Evolutionary conservation across 139 green algal genomes (phyloP).

Genomic region (Edaphochlamys debaryana): DNA sequence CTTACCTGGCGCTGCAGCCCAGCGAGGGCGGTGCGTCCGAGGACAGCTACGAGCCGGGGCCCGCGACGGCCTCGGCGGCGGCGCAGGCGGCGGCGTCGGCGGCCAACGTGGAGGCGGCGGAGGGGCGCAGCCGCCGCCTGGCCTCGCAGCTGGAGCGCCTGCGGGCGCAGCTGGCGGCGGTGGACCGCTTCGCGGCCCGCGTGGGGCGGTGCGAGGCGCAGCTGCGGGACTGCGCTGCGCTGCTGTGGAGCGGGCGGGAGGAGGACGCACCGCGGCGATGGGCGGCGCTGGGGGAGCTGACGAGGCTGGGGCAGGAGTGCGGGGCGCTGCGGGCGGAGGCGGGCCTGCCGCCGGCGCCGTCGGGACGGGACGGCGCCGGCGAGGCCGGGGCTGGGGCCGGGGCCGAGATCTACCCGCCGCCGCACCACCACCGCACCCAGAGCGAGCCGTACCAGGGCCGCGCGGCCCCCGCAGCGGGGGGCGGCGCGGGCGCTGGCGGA

Average conservation of each 20-base stretch:
- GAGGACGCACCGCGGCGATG: slow-evolving; percentile 28
- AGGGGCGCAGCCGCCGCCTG: slow-evolving; percentile 25
- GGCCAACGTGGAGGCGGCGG: slow-evolving; percentile 17
- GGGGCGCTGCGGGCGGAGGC: slow-evolving; percentile 3
- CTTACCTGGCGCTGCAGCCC: neutral
- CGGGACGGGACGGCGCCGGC: neutral
- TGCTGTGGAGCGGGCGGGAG: slow-evolving; percentile 30
- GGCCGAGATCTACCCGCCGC: no score
- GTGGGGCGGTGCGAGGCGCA: slow-evolving; percentile 8
- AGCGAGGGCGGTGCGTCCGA: slow-evolving; percentile 10
- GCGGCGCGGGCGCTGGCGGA: no score
- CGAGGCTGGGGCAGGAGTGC: slow-evolving; percentile 10
- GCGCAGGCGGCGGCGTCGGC: neutral
- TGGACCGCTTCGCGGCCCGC: slow-evolving; percentile 9
- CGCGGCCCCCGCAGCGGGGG: no score
- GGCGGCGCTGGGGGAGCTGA: slow-evolving; percentile 9
- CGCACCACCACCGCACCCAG: no score
- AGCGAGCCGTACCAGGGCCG: no score
- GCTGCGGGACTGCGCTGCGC: neutral
- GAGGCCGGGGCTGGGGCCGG: no score
- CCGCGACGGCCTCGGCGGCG: neutral
- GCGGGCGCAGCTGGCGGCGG: slow-evolving; percentile 25
- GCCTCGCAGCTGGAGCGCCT: slow-evolving; percentile 29
- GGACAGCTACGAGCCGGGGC: neutral
- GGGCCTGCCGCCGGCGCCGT: neutral